Base-by-base conservation (phyloP, 805 yeast species). In the Tanozyma kutaoensis region DNA sequence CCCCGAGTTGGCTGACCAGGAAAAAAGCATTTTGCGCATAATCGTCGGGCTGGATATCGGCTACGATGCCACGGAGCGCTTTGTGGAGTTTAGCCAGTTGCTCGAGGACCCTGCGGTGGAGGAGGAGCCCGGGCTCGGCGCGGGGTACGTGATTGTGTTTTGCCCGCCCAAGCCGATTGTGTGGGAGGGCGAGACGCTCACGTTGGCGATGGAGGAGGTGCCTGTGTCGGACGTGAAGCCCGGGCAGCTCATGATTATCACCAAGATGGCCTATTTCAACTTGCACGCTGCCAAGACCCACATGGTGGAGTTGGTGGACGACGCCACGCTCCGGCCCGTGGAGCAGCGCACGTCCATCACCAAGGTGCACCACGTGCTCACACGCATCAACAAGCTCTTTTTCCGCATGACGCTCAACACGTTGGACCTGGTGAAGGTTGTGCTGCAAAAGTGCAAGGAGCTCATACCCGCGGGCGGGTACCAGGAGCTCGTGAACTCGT, bases 131-230 rank as follows among this genome's bases (percentile, higher is more conserved):
- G 13, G 17, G 4, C 19, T 18, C 12, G 24, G 4, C 14, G 47
- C 58, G 15, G 80, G 84, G 0, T 82, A 80, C 36, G 66, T 82
- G 10, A 40, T 85, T 15, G 76, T 82, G 0, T 50, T 86, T 4
- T 74, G 81, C 40, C 85, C 94, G 1, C 65, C 76, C 3, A 81
- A 81, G 40, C 93, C 95, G 0, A 66, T 86, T 50, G 71, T 80
- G 26, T 88, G 97, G 97, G 85, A 79, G 34, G 96, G 96, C 4
- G 64, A 69, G 12, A 73, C 78, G 35, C 63, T 75, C 21, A 66
- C 72, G 23, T 46, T 80, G 5, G 59, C 62, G 10, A 47, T 70
- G 10, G 62, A 55, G 8, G 43, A 50, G 3, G 53, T 66, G 3
- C 69, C 74, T 1, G 51, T 66, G 3, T 58, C 70, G 14, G 76